phyloP scores from a whole-genome alignment of 164 flowering plant species.

The Nymphaea thermarum region DNA sequence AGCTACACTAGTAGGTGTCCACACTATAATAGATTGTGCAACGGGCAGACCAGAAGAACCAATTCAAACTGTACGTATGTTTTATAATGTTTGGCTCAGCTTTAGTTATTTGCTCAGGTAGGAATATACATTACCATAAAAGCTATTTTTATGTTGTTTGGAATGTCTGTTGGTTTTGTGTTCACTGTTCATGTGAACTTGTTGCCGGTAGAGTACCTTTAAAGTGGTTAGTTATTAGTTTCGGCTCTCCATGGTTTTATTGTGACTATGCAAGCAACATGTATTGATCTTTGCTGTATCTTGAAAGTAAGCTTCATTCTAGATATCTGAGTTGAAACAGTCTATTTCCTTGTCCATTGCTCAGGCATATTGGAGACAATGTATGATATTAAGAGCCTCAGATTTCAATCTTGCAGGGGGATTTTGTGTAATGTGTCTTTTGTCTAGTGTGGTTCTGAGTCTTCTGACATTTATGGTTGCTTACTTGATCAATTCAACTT shows the following conservation, averaged over 20 bases:
- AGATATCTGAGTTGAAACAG: neutral
- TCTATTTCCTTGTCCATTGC: neutral
- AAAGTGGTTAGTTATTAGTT: neutral
- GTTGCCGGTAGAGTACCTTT: neutral
- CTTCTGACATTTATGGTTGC: no score
- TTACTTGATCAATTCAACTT: no score
- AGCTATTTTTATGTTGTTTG: neutral
- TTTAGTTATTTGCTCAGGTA: neutral
- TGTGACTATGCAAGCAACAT: neutral
- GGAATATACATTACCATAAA: neutral
- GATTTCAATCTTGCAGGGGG: neutral
- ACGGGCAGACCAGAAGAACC: slow-evolving; percentile 99
- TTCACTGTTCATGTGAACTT: neutral
- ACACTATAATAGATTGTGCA: slow-evolving; percentile 94
- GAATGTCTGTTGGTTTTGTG: no score
- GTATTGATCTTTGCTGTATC: neutral
- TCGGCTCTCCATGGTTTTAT: neutral
- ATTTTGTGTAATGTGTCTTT: neutral
- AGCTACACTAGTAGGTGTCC: slow-evolving; percentile 88
- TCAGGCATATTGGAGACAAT: neutral
- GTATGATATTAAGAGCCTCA: neutral
- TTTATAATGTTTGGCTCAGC: neutral
- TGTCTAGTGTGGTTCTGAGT: neutral
- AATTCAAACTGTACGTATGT: slow-evolving; percentile 53
- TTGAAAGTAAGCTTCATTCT: neutral